Evolutionary conservation across 2,329 filamentous ascomycete species (phyloP).

Genomic region (Geoglossum cookeanum): DNA sequence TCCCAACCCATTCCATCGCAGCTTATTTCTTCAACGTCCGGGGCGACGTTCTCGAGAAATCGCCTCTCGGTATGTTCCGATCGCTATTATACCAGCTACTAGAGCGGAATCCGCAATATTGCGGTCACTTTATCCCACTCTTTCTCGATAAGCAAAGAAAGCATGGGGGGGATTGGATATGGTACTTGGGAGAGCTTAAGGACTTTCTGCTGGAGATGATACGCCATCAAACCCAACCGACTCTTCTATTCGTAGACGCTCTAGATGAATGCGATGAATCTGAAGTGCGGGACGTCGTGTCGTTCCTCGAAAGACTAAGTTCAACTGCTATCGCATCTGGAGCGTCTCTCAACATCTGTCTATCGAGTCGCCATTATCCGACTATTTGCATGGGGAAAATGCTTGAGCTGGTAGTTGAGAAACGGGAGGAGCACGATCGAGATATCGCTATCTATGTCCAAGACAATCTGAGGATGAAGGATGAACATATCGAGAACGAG

Average conservation of each 20-base stretch:
- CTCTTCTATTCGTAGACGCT: conserved; percentile 20
- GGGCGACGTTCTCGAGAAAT: conserved; percentile 10
- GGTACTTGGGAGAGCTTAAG: conserved; percentile 4
- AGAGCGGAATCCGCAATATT: conserved; percentile 1
- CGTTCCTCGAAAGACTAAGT: conserved; percentile 23
- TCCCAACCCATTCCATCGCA: conserved; percentile 5
- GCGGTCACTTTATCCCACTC: not conserved
- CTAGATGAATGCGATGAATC: conserved; percentile 30
- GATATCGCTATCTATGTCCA: conserved; percentile 20
- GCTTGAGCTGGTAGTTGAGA: conserved; percentile 18
- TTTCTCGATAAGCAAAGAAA: conserved; percentile 4
- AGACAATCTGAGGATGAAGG: conserved; percentile 14
- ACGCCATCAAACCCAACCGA: not conserved
- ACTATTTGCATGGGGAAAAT: conserved; percentile 19
- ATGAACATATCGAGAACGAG: conserved; percentile 7
- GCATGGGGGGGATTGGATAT: not conserved
- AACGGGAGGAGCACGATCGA: conserved; percentile 14
- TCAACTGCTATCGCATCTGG: conserved; percentile 10
- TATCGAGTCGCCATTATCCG: conserved; percentile 31
- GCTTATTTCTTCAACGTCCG: conserved; percentile 13
- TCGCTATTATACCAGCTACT: conserved; percentile 11
- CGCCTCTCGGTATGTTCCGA: conserved; percentile 9
- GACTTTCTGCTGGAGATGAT: not conserved
- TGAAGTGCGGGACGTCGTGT: conserved; percentile 25
- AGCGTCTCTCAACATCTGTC: conserved; percentile 19